Base-by-base conservation (phyloP, 148 eudicot genomes). In the Fallopia convolvulus region DNA sequence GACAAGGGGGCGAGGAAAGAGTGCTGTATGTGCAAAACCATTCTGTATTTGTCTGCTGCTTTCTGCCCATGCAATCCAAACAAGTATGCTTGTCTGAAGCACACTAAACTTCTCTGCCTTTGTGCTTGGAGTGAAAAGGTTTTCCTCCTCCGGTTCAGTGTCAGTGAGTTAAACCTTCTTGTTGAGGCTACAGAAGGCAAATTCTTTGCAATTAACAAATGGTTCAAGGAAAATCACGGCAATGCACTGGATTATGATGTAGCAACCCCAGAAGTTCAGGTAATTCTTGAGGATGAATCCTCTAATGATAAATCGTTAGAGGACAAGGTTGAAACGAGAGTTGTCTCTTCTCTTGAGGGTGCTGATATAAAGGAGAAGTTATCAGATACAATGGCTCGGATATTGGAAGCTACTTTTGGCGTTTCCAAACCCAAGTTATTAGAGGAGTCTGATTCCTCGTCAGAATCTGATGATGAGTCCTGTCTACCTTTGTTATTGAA, bases 161-260 rank as follows among this genome's bases (percentile, higher is more conserved):
- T 84, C 42, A 61, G 48, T 7, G 93, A 90, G 44, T 83, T 93
- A 23, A 80, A 90, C 52, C 55, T 79, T 41, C 89, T 93, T 18
- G 83, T 82, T 41, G 88, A 87, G 70, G 97, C 93, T 50, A 73
- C 87, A 39, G 92, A 90, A 85, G 97, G 97, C 36, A 89, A 82
- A 58, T 41, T 81, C 65, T 72, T 66, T 70, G 82, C 91, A 47
- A 74, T 86, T 44, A 63, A 80, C 40, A 73, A 58, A 68, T 90
- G 93, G 89, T 77, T 84, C 18, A 87, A 79, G 65, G 86, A 82
- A 66, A 73, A 88, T 76, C 83, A 85, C 50, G 88, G 87, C 63
- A 30, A 32, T 70, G 41, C 73, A 23, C 23, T 84, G 30, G 76
- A 73, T 50, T 50, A 70, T 58, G 17, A 63, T 53, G 47, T 63